These are phyloP conservation scores for Artemisia tridentata DNA, from an alignment of 129 eudicot genomes.

Conservation along the genomic window DNA sequence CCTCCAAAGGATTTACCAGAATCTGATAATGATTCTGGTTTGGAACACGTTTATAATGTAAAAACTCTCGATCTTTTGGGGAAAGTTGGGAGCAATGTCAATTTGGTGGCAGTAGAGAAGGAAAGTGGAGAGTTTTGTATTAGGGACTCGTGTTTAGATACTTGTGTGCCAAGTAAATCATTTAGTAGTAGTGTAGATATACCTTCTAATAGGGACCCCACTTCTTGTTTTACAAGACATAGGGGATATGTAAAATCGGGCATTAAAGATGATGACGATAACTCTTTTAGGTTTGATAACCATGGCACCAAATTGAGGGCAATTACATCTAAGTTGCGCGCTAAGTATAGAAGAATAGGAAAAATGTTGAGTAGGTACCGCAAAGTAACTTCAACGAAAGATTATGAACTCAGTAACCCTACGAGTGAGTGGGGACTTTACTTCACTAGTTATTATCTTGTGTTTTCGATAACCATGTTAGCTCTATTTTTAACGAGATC, in stretches of 20 bases:
- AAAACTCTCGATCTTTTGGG: conserved; percentile 32
- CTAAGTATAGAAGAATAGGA: conserved; percentile 59
- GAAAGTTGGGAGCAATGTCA: conserved; percentile 39
- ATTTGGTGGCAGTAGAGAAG: conserved; percentile 35
- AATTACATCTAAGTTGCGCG: conserved; percentile 47
- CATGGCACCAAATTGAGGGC: conserved; percentile 52
- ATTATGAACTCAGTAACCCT: conserved; percentile 35
- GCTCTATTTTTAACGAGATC: not conserved
- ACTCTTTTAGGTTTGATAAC: conserved; percentile 44
- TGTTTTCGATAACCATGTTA: not conserved
- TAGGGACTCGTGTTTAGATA: conserved; percentile 50
- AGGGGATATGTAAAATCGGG: conserved; percentile 62
- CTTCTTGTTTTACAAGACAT: conserved; percentile 10
- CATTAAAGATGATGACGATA: conserved; percentile 79
- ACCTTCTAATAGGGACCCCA: conserved; percentile 42
- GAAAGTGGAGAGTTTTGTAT: conserved; percentile 35
- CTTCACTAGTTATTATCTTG: not conserved
- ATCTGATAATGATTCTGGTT: conserved; percentile 36
- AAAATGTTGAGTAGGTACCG: conserved; percentile 67
- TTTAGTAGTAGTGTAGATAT: conserved; percentile 52
- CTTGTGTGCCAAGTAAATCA: conserved; percentile 42
- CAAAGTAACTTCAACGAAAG: conserved; percentile 62
- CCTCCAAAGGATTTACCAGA: conserved; percentile 28
- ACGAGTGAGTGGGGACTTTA: conserved; percentile 44
- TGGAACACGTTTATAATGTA: conserved; percentile 39